These are phyloP conservation scores for Ambispora gerdemannii DNA, from an alignment of 192 early-diverging fungal species.

Conservation along the genomic window DNA sequence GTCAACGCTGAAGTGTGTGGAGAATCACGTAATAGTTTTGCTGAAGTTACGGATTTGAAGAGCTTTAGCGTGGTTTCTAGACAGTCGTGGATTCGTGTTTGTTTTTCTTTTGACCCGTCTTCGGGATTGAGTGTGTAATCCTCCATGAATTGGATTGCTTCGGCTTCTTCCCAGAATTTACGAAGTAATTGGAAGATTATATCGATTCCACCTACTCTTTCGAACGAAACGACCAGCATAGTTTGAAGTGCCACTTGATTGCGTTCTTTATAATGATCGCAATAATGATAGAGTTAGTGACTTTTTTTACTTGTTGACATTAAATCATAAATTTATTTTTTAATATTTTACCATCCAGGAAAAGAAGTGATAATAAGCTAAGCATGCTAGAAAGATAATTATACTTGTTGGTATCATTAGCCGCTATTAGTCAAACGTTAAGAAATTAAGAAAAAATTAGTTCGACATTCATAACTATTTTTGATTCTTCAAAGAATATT, in stretches of 20 bases:
- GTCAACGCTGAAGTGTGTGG: conserved; percentile 56
- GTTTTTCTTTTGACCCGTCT: conserved; percentile 37
- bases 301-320: neutral
- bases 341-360: conserved; percentile 48
- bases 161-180: conserved; percentile 48
- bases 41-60: conserved; percentile 66
- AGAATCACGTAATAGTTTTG: conserved; percentile 71
- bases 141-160: conserved; percentile 28
- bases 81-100: conserved; percentile 41
- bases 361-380: conserved; percentile 51
- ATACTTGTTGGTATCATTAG: conserved; percentile 43
- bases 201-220: conserved; percentile 53
- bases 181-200: conserved; percentile 46
- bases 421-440: too few relatives aligned
- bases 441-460: too few relatives aligned
- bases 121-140: conserved; percentile 33
- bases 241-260: conserved; percentile 57
- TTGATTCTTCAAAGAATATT: too few relatives aligned
- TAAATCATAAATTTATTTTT: neutral
- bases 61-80: conserved; percentile 60
- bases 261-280: conserved; percentile 40
- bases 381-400: conserved; percentile 58
- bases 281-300: neutral
- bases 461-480: too few relatives aligned
- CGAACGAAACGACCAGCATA: conserved; percentile 58